Evolutionary conservation across 352 stramenopile species (phyloP).

Genomic region (Pythium rishiriense): DNA sequence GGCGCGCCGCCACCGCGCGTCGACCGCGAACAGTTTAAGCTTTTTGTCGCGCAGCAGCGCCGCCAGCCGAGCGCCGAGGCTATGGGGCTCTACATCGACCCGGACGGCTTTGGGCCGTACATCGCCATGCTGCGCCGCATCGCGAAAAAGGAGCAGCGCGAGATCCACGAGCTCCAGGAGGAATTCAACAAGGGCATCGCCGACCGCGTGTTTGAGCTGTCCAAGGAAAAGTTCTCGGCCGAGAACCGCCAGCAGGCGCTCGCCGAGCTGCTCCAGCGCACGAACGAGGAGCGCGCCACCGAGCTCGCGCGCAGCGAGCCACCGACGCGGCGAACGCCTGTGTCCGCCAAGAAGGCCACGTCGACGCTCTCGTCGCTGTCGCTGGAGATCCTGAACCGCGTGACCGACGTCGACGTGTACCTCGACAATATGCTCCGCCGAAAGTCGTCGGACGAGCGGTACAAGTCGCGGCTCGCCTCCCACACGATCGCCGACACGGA

Average conservation of each 20-base stretch:
- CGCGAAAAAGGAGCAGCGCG: constrained; percentile 73
- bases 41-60: constrained; percentile 72
- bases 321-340: not conserved
- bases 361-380: constrained; percentile 62
- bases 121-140: constrained; percentile 78
- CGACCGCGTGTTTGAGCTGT: constrained; percentile 78
- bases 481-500: constrained; percentile 75
- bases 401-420: constrained; percentile 83
- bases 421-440: constrained; percentile 76
- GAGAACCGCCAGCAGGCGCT: constrained; percentile 79
- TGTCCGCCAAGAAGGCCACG: constrained; percentile 3
- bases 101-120: constrained; percentile 69
- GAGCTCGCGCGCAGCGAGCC: constrained; percentile 9
- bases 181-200: constrained; percentile 82
- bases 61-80: constrained; percentile 54
- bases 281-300: constrained; percentile 24
- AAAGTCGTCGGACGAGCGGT: constrained; percentile 41
- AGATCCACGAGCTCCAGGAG: constrained; percentile 77
- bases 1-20: constrained; percentile 45
- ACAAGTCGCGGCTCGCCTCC: constrained; percentile 53
- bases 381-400: constrained; percentile 75
- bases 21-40: constrained; percentile 68
- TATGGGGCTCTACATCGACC: constrained; percentile 69
- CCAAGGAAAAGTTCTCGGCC: constrained; percentile 83
- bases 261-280: constrained; percentile 52